Base-by-base conservation (phyloP, 495 filamentous ascomycete genomes). In the Amphirosellinia nigrospora region DNA sequence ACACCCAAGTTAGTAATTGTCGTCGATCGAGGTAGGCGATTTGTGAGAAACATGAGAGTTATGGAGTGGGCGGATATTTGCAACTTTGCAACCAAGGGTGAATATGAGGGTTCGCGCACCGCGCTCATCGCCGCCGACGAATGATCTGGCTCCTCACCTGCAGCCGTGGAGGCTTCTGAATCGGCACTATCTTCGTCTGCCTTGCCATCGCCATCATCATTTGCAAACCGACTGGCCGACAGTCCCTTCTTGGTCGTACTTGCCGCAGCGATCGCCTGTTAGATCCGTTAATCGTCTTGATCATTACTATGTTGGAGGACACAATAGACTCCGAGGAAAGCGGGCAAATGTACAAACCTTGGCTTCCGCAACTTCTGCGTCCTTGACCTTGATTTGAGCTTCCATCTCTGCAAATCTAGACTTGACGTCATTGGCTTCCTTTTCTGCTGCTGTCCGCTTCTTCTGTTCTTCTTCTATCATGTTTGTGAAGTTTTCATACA, bases 81-180 rank as follows among this genome's bases (percentile, higher is more conserved):
- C 76, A 77, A 79, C 77, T 84, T 58, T 75, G 72, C 77, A 80
- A 78, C 60, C 46, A 66, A 53, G 52, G 45, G 46, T 43, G 15
- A 45, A 59, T 16, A 66, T 67, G 67, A 80, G 82, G 82, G 74
- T 72, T 76, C 74, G 77, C 86, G 82, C 82, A 88, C 86, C 84
- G 85, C 84, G 77, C 86, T 85, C 73, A 88, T 81, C 73, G 85
- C 85, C 71, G 82, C 79, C 69, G 86, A 87, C 74, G 85, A 87
- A 81, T 82, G 73, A 68, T 88, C 86, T 71, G 78, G 76, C 73
- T 82, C 74, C n/a, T 72, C 86, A 86, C 85, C 85, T 86, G 84
- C 84, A 77, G 79, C 82, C 75, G 74, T 74, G 69, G 78, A 69
- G 64, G 69, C 50, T 68, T 75, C 73, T 58, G 71, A 66, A 11